Base-by-base conservation (phyloP, 2,329 filamentous ascomycete species). In the Fusarium bactridioides region DNA sequence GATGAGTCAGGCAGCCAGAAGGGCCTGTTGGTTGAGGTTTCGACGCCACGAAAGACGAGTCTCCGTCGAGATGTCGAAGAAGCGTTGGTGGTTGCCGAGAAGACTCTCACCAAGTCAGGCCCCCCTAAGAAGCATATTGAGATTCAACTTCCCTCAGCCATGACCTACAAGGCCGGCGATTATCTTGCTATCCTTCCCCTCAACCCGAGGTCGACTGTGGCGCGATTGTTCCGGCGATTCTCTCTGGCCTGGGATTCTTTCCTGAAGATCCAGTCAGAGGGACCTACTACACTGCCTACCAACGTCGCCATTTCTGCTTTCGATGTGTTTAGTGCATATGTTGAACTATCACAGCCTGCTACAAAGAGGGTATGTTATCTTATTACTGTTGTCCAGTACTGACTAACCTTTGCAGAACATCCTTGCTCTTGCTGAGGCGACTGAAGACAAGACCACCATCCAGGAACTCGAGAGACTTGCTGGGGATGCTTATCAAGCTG, bases 111-210 rank as follows among this genome's bases (percentile, higher is more conserved):
- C 7, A 60, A 63, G n/a, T 73, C 71, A 18, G 75, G 75, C 10
- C 73, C 75, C 5, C 29, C 69, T 10, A 94, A 94, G 83, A 87
- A 88, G 29, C 86, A 91, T 69, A 87, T 94, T 25, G 89, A 90
- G 70, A 89, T 94, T 38, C 87, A 89, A 67, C 84, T 95, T 3
- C 93, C 93, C 0, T 87, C 85, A 0, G 88, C 87, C 56, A 85
- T 89, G 84, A 86, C 85, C 0, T 95, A 95, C 80, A 86, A 87
- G 43, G 88, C 91, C 4, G 93, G 93, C 19, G 93, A 95, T 77
- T 95, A 96, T 78, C 86, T 95, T 1, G 91, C 92, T 0, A 84
- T 94, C 5, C 83, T 94, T 3, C 93, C 93, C 0, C 81, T 93
- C 35, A 95, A 95, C 78, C 89, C 90, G 4, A 85, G 85, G 50